phyloP scores from a whole-genome alignment of 352 stramenopile species.

The Bremia lactucae region DNA sequence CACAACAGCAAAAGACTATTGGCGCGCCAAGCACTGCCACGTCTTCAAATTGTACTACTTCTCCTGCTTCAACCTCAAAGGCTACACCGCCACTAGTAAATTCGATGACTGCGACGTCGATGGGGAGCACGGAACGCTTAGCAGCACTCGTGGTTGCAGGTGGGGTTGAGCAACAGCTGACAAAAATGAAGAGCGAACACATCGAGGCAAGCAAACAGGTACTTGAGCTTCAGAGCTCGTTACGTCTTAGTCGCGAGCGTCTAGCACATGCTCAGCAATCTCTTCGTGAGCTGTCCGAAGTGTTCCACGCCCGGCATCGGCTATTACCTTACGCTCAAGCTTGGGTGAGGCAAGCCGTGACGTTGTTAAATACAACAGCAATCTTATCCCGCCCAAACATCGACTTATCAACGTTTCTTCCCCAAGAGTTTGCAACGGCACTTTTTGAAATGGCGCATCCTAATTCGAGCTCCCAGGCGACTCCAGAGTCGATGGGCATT shows the following conservation, averaged over 20 bases:
- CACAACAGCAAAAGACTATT: conserved; percentile 2
- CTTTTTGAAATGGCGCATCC: conserved; percentile 23
- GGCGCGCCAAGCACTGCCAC: background rate
- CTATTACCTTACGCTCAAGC: conserved; percentile 42
- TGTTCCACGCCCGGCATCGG: conserved; percentile 57
- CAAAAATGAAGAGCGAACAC: conserved; percentile 64
- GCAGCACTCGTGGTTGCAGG: conserved; percentile 47
- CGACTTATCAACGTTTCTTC: conserved; percentile 29
- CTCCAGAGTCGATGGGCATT: conserved; percentile 19
- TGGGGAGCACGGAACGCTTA: conserved; percentile 42
- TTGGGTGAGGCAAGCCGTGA: conserved; percentile 44
- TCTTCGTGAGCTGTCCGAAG: conserved; percentile 44
- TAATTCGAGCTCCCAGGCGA: background rate
- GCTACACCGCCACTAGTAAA: conserved; percentile 13
- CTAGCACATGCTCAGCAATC: conserved; percentile 37
- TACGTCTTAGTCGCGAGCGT: conserved; percentile 54
- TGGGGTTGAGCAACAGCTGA: conserved; percentile 60
- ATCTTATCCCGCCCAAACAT: conserved; percentile 25
- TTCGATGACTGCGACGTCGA: conserved; percentile 19
- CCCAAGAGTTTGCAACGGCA: conserved; percentile 32
- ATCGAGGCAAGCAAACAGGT: conserved; percentile 60
- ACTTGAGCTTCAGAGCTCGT: conserved; percentile 49
- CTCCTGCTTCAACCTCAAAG: conserved; percentile 1
- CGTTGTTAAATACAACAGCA: conserved; percentile 38
- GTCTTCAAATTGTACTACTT: background rate